Evolutionary conservation across 305 asterid species (phyloP).

Genomic region (Fraxinus baroniana): DNA sequence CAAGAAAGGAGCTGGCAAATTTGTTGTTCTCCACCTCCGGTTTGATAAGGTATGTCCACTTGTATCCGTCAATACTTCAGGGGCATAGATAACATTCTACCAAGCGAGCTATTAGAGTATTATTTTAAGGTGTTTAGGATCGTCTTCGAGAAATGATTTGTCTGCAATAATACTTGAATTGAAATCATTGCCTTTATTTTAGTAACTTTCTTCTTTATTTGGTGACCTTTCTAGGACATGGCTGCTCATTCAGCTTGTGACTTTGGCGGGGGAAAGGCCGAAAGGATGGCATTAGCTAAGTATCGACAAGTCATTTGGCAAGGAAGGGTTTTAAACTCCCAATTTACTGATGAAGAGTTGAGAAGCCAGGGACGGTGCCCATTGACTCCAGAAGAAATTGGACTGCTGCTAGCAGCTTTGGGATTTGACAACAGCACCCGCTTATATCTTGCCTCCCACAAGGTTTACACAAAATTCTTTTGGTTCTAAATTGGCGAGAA

Average conservation of each 20-base stretch:
- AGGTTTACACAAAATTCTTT: slow-evolving; percentile 37
- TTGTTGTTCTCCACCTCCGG: slow-evolving; percentile 85
- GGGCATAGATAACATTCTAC: background rate
- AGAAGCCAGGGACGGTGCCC: slow-evolving; percentile 95
- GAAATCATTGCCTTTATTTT: background rate
- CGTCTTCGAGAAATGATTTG: background rate
- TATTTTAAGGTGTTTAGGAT: background rate
- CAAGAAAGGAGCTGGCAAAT: slow-evolving; percentile 58
- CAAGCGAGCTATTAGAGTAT: background rate
- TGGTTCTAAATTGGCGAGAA: background rate
- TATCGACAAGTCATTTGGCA: slow-evolving; percentile 94
- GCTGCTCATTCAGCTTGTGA: slow-evolving; percentile 99
- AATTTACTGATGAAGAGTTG: slow-evolving; percentile 82
- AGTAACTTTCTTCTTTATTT: background rate
- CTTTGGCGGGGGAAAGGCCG: slow-evolving; percentile 96
- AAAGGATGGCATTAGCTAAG: slow-evolving; percentile 82
- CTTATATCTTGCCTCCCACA: slow-evolving; percentile 93
- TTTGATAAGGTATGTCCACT: slow-evolving; percentile 72
- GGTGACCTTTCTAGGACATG: slow-evolving; percentile 64
- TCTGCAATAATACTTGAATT: background rate
- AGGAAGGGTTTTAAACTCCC: slow-evolving; percentile 89
- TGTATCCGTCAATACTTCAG: background rate
- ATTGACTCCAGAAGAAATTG: slow-evolving; percentile 92
- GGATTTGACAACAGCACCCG: slow-evolving; percentile 81
- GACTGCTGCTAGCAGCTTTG: slow-evolving; percentile 77